Evolutionary conservation across 495 filamentous ascomycete genomes (phyloP).

Genomic region (Clavariopsis aquatica): DNA sequence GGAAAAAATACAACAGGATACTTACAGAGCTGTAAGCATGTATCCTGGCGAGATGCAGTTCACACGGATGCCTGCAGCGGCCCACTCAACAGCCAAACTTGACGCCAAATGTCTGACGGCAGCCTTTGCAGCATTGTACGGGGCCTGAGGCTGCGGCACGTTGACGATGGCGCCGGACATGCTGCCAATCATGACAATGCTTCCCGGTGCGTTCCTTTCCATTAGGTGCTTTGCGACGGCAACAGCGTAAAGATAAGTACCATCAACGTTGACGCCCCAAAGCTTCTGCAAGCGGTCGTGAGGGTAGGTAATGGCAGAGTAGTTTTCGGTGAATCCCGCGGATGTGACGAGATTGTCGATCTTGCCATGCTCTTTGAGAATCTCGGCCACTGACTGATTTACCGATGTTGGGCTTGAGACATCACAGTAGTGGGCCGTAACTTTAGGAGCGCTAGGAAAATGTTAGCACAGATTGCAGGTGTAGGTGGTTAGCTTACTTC

Average conservation of each 20-base stretch:
- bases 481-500: slow-evolving; percentile 50
- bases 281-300: slow-evolving; percentile 86
- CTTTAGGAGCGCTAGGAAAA: slow-evolving; percentile 63
- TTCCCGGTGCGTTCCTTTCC: slow-evolving; percentile 73
- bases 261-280: slow-evolving; percentile 92
- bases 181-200: slow-evolving; percentile 91
- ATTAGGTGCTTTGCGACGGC: slow-evolving; percentile 87
- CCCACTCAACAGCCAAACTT: slow-evolving; percentile 88
- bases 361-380: slow-evolving; percentile 69
- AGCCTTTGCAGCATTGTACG: slow-evolving; percentile 88
- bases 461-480: not conserved
- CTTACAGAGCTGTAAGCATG: slow-evolving; percentile 89
- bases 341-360: slow-evolving; percentile 94
- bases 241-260: slow-evolving; percentile 85
- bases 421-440: slow-evolving; percentile 88
- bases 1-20: slow-evolving; percentile 14
- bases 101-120: slow-evolving; percentile 81
- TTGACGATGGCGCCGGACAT: slow-evolving; percentile 95
- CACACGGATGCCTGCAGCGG: slow-evolving; percentile 76
- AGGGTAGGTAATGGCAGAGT: slow-evolving; percentile 83
- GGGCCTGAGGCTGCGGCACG: slow-evolving; percentile 88
- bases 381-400: slow-evolving; percentile 65
- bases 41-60: slow-evolving; percentile 92
- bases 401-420: slow-evolving; percentile 79
- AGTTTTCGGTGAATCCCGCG: slow-evolving; percentile 95